Conservation (phyloP, 257 asterid species). For the Capsicum pubescens region DNA sequence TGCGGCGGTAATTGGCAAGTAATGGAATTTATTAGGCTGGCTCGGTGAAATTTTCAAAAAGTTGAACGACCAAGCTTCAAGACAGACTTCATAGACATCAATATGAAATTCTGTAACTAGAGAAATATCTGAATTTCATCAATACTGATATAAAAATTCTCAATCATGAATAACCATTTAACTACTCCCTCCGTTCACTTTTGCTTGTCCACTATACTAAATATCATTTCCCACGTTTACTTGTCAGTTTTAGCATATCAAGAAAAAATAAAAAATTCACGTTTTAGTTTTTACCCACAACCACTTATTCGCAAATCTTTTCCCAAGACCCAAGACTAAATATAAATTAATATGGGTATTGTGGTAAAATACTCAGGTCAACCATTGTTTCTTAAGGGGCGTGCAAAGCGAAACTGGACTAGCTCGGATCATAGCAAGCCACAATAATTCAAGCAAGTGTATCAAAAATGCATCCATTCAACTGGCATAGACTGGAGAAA, state of each 20-base stretch:
- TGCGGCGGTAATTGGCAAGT: conserved; percentile 17
- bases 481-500: conserved; percentile 4
- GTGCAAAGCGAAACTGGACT: background rate
- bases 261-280: too few relatives aligned
- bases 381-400: too few relatives aligned
- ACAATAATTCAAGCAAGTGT: conserved; percentile 24
- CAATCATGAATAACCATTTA: background rate
- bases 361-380: too few relatives aligned
- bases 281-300: too few relatives aligned
- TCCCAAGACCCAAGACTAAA: too few relatives aligned
- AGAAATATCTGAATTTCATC: conserved; percentile 8
- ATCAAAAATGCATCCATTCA: background rate
- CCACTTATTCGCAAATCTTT: too few relatives aligned
- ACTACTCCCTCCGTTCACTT: too few relatives aligned
- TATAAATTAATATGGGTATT: too few relatives aligned
- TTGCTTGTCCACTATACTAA: too few relatives aligned
- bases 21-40: background rate
- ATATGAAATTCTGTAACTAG: background rate
- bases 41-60: background rate
- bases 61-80: conserved; percentile 11
- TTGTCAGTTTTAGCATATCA: too few relatives aligned
- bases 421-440: conserved; percentile 3
- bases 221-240: too few relatives aligned
- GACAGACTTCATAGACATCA: background rate
- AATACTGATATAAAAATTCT: background rate